These are phyloP conservation scores for Hura crepitans DNA, from an alignment of 441 rosid species.

Conservation along the genomic window DNA sequence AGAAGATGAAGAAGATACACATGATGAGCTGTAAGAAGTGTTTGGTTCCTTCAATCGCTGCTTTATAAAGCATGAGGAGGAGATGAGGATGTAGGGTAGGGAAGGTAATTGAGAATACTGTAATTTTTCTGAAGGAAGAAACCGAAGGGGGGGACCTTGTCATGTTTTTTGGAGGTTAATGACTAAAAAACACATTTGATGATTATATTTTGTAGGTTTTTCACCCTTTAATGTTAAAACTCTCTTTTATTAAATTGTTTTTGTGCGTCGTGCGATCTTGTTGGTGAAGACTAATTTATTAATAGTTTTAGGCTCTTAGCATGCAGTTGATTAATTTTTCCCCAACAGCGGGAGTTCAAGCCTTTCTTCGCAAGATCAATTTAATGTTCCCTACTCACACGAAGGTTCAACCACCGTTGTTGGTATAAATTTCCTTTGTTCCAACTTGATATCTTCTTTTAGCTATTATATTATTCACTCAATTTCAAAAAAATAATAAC, in stretches of 20 bases:
- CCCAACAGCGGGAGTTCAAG: too few species aligned
- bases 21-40: slow-evolving; percentile 63
- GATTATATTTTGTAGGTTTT: slow-evolving; percentile 12
- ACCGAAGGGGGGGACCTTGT: not conserved
- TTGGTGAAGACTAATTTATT: not conserved
- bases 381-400: too few species aligned
- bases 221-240: not conserved
- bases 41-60: slow-evolving; percentile 15
- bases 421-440: too few species aligned
- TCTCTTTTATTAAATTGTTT: not conserved
- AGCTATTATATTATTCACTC: too few species aligned
- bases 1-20: slow-evolving; percentile 46
- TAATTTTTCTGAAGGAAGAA: slow-evolving; percentile 34
- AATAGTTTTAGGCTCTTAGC: too few species aligned
- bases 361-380: too few species aligned
- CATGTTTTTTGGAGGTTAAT: slow-evolving; percentile 25
- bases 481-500: too few species aligned
- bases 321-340: too few species aligned
- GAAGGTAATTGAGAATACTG: slow-evolving; percentile 24
- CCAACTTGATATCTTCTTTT: too few species aligned
- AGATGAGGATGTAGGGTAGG: slow-evolving; percentile 26
- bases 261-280: not conserved
- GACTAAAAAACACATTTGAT: slow-evolving; percentile 13
- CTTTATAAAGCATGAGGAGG: slow-evolving; percentile 2
- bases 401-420: too few species aligned